Evolutionary conservation across 2,329 filamentous ascomycete genomes (phyloP).

Genomic region (Exophiala phaeomuriformis): DNA sequence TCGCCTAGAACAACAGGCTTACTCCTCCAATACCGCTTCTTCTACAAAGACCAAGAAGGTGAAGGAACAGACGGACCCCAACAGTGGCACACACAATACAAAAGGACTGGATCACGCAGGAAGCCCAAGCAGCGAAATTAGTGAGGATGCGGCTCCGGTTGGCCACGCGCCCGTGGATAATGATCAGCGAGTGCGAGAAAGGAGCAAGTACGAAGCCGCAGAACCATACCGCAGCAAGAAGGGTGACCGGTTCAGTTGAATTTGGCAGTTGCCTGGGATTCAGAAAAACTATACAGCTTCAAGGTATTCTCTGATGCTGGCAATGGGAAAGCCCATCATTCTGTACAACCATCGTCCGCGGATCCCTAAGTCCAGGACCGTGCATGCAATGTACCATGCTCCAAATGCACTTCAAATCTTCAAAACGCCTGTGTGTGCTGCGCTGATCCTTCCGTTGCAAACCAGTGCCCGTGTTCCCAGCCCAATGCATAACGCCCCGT

Average conservation of each 20-base stretch:
- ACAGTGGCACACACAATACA: neutral
- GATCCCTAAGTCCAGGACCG: neutral
- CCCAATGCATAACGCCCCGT: constrained; percentile 4
- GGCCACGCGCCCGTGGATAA: constrained; percentile 69
- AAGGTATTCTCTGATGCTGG: neutral
- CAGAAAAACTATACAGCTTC: neutral
- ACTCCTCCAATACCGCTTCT: constrained; percentile 12
- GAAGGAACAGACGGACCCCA: constrained; percentile 22
- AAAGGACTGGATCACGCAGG: constrained; percentile 48
- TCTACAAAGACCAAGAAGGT: constrained; percentile 19
- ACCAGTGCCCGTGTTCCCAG: neutral
- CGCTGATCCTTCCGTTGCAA: constrained; percentile 5
- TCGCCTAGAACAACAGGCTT: constrained; percentile 32
- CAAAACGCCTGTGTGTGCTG: constrained; percentile 7
- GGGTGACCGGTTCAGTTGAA: constrained; percentile 73
- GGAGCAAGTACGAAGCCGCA: constrained; percentile 81
- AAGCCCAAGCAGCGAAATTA: constrained; percentile 65
- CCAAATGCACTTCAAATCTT: neutral
- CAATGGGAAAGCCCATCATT: constrained; percentile 1
- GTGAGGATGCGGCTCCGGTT: constrained; percentile 75
- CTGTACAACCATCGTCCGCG: constrained; percentile 11
- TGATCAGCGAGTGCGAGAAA: constrained; percentile 59
- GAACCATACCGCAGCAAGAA: constrained; percentile 69
- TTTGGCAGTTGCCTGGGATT: neutral
- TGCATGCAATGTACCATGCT: neutral